phyloP scores from a whole-genome alignment of 2,329 filamentous ascomycete genomes.

The Zymoseptoria passerinii region DNA sequence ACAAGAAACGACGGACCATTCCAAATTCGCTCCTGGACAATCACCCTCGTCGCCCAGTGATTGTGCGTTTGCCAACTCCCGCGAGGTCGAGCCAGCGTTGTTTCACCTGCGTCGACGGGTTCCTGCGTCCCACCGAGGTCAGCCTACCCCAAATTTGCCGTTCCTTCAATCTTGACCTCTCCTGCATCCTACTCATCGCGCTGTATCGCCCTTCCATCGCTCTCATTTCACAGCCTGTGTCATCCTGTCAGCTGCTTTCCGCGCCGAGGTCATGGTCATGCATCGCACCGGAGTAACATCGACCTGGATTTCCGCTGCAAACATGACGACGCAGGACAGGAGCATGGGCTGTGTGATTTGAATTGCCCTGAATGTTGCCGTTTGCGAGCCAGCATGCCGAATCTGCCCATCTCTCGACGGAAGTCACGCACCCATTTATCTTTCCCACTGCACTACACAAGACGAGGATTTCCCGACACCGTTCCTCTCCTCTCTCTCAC shows the following conservation, averaged over 20 bases:
- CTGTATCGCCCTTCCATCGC: constrained; percentile 7
- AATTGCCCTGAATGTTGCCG: not conserved
- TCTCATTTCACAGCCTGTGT: constrained; percentile 3
- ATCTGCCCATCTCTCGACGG: not conserved
- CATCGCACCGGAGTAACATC: not conserved
- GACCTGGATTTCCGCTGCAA: not conserved
- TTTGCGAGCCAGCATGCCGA: not conserved
- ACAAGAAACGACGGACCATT: constrained; percentile 3
- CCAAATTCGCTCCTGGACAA: constrained; percentile 7
- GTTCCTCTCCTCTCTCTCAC: not conserved
- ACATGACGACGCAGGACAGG: not conserved
- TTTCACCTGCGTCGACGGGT: constrained; percentile 3
- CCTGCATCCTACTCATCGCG: not conserved
- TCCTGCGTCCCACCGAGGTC: constrained; percentile 18
- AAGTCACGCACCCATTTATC: not conserved
- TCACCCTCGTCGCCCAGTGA: not conserved
- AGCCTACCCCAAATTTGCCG: constrained; percentile 5
- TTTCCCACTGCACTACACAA: not conserved
- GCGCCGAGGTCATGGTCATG: not conserved
- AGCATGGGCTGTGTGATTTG: not conserved
- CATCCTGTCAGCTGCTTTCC: constrained; percentile 8
- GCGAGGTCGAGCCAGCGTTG: not conserved
- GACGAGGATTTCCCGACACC: not conserved
- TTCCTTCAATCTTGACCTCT: not conserved
- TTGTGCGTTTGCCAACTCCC: not conserved